These are phyloP conservation scores for Mallotus repandus DNA, from an alignment of 441 rosid species.

Conservation along the genomic window DNA sequence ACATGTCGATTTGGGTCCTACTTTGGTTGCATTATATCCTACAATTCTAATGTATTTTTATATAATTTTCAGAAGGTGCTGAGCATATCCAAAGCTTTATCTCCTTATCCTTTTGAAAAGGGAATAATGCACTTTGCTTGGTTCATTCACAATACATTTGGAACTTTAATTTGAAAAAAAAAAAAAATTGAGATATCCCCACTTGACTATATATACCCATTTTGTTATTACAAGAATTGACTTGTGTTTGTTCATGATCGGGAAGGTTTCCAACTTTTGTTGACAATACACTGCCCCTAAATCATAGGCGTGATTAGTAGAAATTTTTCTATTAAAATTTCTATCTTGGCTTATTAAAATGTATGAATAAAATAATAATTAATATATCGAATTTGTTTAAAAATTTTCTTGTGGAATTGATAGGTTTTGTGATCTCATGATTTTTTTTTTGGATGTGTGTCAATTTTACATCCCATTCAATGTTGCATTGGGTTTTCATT, in stretches of 20 bases:
- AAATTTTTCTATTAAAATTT: too few relatives aligned
- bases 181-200: background rate
- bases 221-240: background rate
- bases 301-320: too few relatives aligned
- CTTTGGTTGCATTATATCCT: slow-evolving; percentile 13
- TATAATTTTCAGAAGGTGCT: background rate
- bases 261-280: background rate
- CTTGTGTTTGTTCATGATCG: background rate
- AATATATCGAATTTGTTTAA: too few relatives aligned
- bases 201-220: background rate
- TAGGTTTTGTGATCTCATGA: too few relatives aligned
- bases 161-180: background rate
- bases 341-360: too few relatives aligned
- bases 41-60: background rate
- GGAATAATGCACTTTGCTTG: slow-evolving; percentile 32
- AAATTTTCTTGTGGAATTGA: too few relatives aligned
- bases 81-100: slow-evolving; percentile 37
- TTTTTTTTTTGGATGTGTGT: too few relatives aligned
- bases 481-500: too few relatives aligned
- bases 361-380: too few relatives aligned
- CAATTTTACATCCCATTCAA: too few relatives aligned
- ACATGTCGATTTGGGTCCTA: slow-evolving; percentile 20
- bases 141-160: slow-evolving; percentile 16
- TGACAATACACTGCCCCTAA: background rate
- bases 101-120: slow-evolving; percentile 41